Evolutionary conservation across 1,284 basidiomycete genomes (phyloP), one percentile per base, ranked within the genome.

Genomic region (Violaceomyces palustris): DNA sequence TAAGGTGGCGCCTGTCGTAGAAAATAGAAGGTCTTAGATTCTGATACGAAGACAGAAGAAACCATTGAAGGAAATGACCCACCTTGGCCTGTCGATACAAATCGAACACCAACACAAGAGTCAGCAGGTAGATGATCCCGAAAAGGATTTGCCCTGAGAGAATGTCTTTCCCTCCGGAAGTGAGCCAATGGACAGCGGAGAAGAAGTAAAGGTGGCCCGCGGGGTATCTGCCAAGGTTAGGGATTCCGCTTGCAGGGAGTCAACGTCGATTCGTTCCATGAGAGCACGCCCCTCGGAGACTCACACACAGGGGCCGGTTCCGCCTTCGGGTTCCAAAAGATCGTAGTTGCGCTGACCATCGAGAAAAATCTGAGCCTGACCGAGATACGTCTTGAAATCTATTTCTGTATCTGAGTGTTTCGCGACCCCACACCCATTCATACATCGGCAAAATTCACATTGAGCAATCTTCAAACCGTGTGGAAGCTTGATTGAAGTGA

Each of bases 381-480:
- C 79, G 81, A 92, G 85, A 68, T 94, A 94, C 0, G 91, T 93
- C 69, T 83, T 80, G 82, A 87, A 98, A 76, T 99, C 94, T 67
- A 99, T 99, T 75, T 99, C 93, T n/a, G 94, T 98, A n/a, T n/a
- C n/a, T n/a, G n/a, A n/a, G n/a, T n/a, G n/a, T n/a, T n/a, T n/a
- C n/a, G n/a, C n/a, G n/a, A n/a, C n/a, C n/a, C n/a, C n/a, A n/a
- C n/a, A n/a, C n/a, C n/a, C n/a, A n/a, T n/a, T n/a, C n/a, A n/a
- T n/a, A n/a, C n/a, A n/a, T n/a, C n/a, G n/a, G n/a, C n/a, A n/a
- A n/a, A n/a, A n/a, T n/a, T n/a, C n/a, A n/a, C n/a, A n/a, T n/a
- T n/a, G n/a, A n/a, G n/a, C n/a, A n/a, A n/a, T n/a, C n/a, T n/a
- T n/a, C n/a, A n/a, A n/a, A n/a, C n/a, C n/a, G n/a, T n/a, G n/a